These are phyloP conservation scores for Eutrema heterophyllum DNA, from an alignment of 345 rosid species.

Conservation along the genomic window DNA sequence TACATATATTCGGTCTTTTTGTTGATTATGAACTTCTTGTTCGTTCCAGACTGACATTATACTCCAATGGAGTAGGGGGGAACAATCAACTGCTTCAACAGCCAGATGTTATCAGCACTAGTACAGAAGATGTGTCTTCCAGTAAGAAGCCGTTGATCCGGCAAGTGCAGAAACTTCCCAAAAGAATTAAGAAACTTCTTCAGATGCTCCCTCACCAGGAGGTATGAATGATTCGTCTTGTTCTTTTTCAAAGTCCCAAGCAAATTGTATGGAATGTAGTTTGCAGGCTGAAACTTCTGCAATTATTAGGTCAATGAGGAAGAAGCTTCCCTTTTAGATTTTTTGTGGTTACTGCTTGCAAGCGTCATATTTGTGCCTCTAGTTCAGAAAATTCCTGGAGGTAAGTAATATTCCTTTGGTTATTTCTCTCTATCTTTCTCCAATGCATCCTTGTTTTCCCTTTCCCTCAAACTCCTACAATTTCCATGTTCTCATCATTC, in stretches of 20 bases:
- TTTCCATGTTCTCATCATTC: conserved; percentile 9
- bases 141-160: conserved; percentile 62
- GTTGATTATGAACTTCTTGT: conserved; percentile 13
- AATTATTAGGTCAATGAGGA: conserved; percentile 76
- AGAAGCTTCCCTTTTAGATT: conserved; percentile 92
- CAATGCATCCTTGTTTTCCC: background rate
- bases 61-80: conserved; percentile 64
- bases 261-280: conserved; percentile 1
- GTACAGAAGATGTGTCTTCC: conserved; percentile 76
- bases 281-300: conserved; percentile 11
- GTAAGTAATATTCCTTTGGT: conserved; percentile 33
- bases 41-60: conserved; percentile 60
- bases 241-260: conserved; percentile 4
- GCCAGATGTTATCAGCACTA: conserved; percentile 54
- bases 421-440: no score
- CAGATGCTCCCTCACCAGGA: conserved; percentile 86
- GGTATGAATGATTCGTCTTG: conserved; percentile 39
- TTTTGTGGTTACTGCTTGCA: conserved; percentile 87
- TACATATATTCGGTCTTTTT: background rate
- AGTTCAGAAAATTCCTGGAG: conserved; percentile 99
- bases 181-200: conserved; percentile 60
- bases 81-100: conserved; percentile 63
- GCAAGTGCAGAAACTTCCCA: conserved; percentile 62
- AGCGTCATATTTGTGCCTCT: conserved; percentile 97
- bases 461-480: conserved; percentile 6